Conservation (phyloP, 352 stramenopile genomes). For the Phytophthora sp. region DNA sequence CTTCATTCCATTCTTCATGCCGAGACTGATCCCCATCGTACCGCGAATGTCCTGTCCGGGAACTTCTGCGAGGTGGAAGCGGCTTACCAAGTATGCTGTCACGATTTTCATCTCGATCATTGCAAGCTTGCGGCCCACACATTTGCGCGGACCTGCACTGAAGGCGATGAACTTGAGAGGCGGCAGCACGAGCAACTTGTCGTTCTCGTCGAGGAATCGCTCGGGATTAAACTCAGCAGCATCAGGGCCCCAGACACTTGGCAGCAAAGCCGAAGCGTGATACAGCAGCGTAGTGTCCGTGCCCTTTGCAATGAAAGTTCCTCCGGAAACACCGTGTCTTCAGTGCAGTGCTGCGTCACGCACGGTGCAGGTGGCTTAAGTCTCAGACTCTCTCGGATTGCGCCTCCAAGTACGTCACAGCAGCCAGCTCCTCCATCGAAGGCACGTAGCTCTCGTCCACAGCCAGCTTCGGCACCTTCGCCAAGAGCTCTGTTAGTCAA, state of each 20-base stretch:
- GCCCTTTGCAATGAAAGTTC: conserved; percentile 48
- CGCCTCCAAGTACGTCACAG: conserved; percentile 45
- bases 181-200: conserved; percentile 34
- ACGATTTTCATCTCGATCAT: conserved; percentile 85
- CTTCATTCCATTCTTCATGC: conserved; percentile 51
- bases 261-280: conserved; percentile 44
- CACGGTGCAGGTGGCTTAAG: conserved; percentile 53
- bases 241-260: conserved; percentile 51
- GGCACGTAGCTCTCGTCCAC: conserved; percentile 31
- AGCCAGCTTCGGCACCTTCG: conserved; percentile 31
- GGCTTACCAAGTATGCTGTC: conserved; percentile 49
- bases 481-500: conserved; percentile 33
- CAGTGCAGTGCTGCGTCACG: conserved; percentile 39
- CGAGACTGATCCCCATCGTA: conserved; percentile 52
- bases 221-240: conserved; percentile 48
- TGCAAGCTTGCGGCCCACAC: conserved; percentile 52
- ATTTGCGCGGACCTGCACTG: conserved; percentile 41
- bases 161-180: conserved; percentile 46
- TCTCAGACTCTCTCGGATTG: conserved; percentile 54
- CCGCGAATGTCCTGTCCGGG: conserved; percentile 46
- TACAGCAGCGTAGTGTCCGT: conserved; percentile 43
- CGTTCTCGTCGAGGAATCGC: conserved; percentile 42
- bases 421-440: conserved; percentile 37
- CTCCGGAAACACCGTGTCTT: conserved; percentile 60
- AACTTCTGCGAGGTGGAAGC: conserved; percentile 55